These are phyloP conservation scores for Cutaneotrichosporon sp. DNA, from an alignment of 1,284 basidiomycete genomes.

Conservation along the genomic window DNA sequence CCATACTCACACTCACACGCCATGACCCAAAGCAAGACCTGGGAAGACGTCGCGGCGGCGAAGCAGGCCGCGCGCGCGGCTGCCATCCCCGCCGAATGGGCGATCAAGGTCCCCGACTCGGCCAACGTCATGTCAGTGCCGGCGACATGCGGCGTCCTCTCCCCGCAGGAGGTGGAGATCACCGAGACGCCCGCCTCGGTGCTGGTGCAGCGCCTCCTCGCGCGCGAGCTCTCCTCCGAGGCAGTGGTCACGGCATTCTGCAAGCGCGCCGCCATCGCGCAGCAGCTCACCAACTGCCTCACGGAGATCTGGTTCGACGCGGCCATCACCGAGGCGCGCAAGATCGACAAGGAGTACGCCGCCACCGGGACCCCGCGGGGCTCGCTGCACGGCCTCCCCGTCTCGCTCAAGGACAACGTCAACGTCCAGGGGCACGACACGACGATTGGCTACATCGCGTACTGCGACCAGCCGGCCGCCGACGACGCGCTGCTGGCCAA, in stretches of 20 bases:
- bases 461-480: constrained; percentile 13
- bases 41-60: constrained; percentile 59
- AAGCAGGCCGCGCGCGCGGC: constrained; percentile 59
- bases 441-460: constrained; percentile 9
- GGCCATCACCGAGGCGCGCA: constrained; percentile 46
- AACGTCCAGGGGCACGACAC: constrained; percentile 6
- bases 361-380: constrained; percentile 50
- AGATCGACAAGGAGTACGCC: constrained; percentile 51
- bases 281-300: constrained; percentile 63
- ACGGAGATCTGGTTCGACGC: constrained; percentile 53
- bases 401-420: constrained; percentile 51
- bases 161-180: constrained; percentile 64
- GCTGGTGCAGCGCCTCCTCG: constrained; percentile 32
- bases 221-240: constrained; percentile 24
- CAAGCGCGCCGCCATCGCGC: constrained; percentile 76
- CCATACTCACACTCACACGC: not conserved
- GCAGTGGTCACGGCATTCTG: constrained; percentile 59
- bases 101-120: constrained; percentile 29
- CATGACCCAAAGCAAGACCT: constrained; percentile 34
- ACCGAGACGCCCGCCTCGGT: constrained; percentile 56
- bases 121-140: constrained; percentile 62
- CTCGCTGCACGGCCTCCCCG: constrained; percentile 56
- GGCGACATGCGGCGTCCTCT: constrained; percentile 63
- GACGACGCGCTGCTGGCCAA: constrained; percentile 22
- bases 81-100: constrained; percentile 63